Evolutionary conservation across 768 basidiomycete genomes (phyloP).

Genomic region (Pleurotus salmoneostramineus): DNA sequence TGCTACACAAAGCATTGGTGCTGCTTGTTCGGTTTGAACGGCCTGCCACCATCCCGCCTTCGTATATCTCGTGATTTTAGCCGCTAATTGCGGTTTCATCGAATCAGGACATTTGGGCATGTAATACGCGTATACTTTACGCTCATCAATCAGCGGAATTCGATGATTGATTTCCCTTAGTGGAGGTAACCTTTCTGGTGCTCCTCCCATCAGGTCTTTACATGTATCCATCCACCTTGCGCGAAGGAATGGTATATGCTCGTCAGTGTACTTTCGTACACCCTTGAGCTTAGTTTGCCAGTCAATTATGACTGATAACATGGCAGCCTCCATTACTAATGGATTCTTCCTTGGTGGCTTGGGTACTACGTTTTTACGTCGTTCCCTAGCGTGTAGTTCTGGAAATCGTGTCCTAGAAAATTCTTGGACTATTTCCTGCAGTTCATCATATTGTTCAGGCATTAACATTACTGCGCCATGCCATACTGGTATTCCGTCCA

Average conservation of each 20-base stretch:
- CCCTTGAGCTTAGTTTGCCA: neutral
- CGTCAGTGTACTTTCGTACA: neutral
- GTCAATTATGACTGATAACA: neutral
- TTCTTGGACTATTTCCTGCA: neutral
- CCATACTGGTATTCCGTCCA: neutral
- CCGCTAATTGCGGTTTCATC: constrained; percentile 19
- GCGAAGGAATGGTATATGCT: neutral
- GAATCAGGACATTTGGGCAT: constrained; percentile 27
- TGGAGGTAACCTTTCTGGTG: constrained; percentile 22
- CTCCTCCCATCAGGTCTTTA: neutral
- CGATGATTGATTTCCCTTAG: constrained; percentile 31
- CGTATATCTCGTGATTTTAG: constrained; percentile 26
- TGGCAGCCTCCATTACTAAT: too few species aligned
- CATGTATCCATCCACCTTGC: neutral
- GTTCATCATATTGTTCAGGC: neutral
- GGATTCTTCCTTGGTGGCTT: too few species aligned
- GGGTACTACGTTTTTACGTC: neutral
- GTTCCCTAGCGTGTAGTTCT: neutral
- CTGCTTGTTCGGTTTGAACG: constrained; percentile 16
- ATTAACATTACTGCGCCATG: neutral
- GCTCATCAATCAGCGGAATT: constrained; percentile 31
- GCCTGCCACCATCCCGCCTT: constrained; percentile 31
- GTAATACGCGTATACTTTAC: constrained; percentile 23
- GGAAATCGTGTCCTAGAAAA: neutral
- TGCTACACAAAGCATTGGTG: constrained; percentile 23